These are phyloP conservation scores for Beta vulgaris DNA, from an alignment of 148 eudicot species.

Conservation along the genomic window DNA sequence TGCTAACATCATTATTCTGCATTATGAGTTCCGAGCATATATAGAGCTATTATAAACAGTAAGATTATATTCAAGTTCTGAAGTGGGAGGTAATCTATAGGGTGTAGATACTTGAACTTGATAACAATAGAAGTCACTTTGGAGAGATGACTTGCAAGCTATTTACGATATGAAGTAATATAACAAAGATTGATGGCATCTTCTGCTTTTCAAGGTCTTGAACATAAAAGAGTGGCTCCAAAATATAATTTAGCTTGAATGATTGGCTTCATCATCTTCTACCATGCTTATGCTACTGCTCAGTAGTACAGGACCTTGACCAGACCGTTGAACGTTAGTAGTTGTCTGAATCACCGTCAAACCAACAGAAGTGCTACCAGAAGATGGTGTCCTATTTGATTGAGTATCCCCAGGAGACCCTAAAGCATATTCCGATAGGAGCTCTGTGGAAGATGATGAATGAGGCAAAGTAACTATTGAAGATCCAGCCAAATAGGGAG, in stretches of 20 bases:
- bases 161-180: conserved; percentile 22
- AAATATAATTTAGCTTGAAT: conserved; percentile 28
- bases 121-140: conserved; percentile 27
- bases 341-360: conserved; percentile 36
- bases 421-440: conserved; percentile 37
- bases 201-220: conserved; percentile 2
- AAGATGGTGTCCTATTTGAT: not conserved
- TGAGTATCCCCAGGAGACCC: conserved; percentile 34
- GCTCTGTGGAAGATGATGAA: conserved; percentile 40
- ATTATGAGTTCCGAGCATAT: conserved; percentile 18
- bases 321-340: conserved; percentile 33
- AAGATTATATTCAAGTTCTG: conserved; percentile 12
- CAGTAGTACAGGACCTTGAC: conserved; percentile 30
- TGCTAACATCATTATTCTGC: conserved; percentile 24
- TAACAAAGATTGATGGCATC: not conserved
- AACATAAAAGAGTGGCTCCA: conserved; percentile 4
- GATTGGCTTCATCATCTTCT: conserved; percentile 35
- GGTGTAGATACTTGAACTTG: conserved; percentile 17
- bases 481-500: conserved; percentile 49
- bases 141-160: conserved; percentile 29
- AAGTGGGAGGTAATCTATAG: conserved; percentile 12
- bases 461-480: conserved; percentile 37
- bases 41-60: conserved; percentile 19
- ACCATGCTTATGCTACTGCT: conserved; percentile 26
- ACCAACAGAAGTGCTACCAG: conserved; percentile 38